phyloP scores from a whole-genome alignment of 768 basidiomycete genomes.

The Trametes cubensis region DNA sequence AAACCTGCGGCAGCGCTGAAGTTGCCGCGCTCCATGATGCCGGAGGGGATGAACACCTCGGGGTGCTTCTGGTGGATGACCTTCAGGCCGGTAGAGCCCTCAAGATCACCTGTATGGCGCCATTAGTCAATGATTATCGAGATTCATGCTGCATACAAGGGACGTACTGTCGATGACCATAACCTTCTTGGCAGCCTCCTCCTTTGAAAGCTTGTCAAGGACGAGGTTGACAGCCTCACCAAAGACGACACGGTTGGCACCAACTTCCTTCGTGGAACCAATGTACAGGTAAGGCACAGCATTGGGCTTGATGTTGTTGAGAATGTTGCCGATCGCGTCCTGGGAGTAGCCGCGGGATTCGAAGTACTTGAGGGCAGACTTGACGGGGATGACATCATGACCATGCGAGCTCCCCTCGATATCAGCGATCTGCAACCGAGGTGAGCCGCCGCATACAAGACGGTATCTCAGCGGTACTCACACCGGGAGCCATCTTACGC shows the following conservation, averaged over 20 bases:
- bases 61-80: slow-evolving; percentile 89
- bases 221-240: slow-evolving; percentile 84
- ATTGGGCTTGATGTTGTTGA: slow-evolving; percentile 64
- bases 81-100: slow-evolving; percentile 89
- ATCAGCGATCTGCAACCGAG: slow-evolving; percentile 56
- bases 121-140: background rate
- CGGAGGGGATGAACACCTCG: slow-evolving; percentile 83
- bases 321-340: slow-evolving; percentile 51
- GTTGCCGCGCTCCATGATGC: slow-evolving; percentile 50
- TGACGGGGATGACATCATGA: slow-evolving; percentile 85
- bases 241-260: slow-evolving; percentile 81
- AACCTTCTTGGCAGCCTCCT: slow-evolving; percentile 77
- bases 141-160: too few relatives aligned
- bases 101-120: slow-evolving; percentile 64
- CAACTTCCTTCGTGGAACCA: slow-evolving; percentile 74
- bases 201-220: slow-evolving; percentile 72
- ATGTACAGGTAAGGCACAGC: slow-evolving; percentile 60
- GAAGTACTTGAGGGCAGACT: slow-evolving; percentile 78
- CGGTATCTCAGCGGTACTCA: slow-evolving; percentile 20
- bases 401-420: slow-evolving; percentile 81
- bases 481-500: slow-evolving; percentile 48
- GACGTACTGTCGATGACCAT: slow-evolving; percentile 84
- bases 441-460: slow-evolving; percentile 50
- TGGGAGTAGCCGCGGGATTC: slow-evolving; percentile 58
- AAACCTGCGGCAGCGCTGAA: slow-evolving; percentile 56